Evolutionary conservation across 257 asterid genomes (phyloP).

Genomic region (Solanum habrochaites): DNA sequence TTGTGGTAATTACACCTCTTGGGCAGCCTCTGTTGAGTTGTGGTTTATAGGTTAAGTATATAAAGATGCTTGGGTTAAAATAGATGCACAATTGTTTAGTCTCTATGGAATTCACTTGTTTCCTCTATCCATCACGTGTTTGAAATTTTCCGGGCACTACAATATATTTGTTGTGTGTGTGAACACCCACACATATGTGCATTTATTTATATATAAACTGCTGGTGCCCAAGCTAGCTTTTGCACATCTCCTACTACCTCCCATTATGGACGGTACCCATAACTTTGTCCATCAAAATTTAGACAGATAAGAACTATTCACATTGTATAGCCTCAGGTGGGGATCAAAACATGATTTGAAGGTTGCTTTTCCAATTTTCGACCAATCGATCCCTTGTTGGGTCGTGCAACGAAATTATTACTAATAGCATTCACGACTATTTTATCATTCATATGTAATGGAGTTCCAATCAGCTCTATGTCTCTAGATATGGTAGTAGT

Average conservation of each 20-base stretch:
- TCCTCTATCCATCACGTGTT: background rate
- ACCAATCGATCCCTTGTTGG: background rate
- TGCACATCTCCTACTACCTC: background rate
- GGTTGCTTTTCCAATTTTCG: background rate
- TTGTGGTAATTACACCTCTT: background rate
- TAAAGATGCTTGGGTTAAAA: background rate
- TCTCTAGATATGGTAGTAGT: background rate
- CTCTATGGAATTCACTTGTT: background rate
- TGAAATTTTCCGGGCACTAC: background rate
- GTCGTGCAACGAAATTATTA: background rate
- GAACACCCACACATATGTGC: background rate
- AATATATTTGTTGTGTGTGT: background rate
- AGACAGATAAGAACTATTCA: background rate
- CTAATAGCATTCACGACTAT: background rate
- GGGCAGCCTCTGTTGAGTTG: background rate
- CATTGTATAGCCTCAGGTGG: background rate
- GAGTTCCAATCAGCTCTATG: background rate
- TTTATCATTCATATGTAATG: background rate
- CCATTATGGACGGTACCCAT: background rate
- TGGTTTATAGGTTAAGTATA: background rate
- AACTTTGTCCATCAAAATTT: background rate
- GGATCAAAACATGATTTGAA: background rate
- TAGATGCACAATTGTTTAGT: background rate
- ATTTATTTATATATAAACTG: background rate
- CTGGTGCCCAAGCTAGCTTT: background rate